Evolutionary conservation across 768 basidiomycete species (phyloP).

Genomic region (Rickenella mellea): DNA sequence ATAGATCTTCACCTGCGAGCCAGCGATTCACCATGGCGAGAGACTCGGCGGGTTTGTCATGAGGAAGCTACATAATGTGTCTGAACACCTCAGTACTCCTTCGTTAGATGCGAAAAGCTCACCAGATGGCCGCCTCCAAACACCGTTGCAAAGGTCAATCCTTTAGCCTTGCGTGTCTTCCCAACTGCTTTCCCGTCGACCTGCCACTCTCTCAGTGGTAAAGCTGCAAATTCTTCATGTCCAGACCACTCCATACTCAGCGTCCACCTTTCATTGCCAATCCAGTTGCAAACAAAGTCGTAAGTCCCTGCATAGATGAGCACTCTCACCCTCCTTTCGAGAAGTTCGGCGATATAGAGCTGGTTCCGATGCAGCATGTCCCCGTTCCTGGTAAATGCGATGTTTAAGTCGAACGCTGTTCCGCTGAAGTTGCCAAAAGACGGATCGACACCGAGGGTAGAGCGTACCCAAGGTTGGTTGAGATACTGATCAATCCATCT

Average conservation of each 20-base stretch:
- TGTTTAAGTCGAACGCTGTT: conserved; percentile 25
- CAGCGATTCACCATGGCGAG: conserved; percentile 56
- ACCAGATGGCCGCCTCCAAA: conserved; percentile 9
- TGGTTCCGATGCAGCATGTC: conserved; percentile 27
- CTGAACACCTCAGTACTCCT: too few species aligned
- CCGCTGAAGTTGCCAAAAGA: background rate
- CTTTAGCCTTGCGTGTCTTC: background rate
- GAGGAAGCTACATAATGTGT: conserved; percentile 60
- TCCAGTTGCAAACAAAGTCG: conserved; percentile 14
- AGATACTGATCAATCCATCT: background rate
- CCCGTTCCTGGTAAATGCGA: conserved; percentile 32
- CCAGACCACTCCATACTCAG: conserved; percentile 26
- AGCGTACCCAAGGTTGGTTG: conserved; percentile 1
- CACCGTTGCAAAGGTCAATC: conserved; percentile 7
- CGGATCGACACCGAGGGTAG: background rate
- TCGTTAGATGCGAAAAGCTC: too few species aligned
- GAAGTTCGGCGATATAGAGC: conserved; percentile 26
- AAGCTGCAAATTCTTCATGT: conserved; percentile 16
- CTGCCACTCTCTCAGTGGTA: conserved; percentile 22
- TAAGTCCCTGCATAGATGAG: conserved; percentile 22
- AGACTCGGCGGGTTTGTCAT: conserved; percentile 60
- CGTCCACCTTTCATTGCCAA: conserved; percentile 27
- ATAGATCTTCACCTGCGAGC: conserved; percentile 37
- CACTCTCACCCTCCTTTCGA: conserved; percentile 25
- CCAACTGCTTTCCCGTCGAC: conserved; percentile 23